These are phyloP conservation scores for Sicyos edulis DNA, from an alignment of 306 rosid species.

Conservation along the genomic window DNA sequence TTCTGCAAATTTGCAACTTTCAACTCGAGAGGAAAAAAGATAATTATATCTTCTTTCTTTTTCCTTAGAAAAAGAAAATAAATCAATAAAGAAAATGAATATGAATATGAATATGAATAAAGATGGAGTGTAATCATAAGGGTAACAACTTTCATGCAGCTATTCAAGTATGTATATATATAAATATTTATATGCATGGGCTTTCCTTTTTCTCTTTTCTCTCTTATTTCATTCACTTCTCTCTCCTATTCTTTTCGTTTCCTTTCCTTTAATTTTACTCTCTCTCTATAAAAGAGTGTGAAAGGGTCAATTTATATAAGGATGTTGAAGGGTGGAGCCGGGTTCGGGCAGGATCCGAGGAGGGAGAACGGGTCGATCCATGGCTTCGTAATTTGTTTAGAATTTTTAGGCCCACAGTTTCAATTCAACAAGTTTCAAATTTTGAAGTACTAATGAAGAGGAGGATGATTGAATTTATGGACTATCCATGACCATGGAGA, in stretches of 20 bases:
- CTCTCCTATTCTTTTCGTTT: slow-evolving; percentile 22
- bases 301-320: slow-evolving; percentile 42
- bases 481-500: slow-evolving; percentile 75
- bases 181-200: background rate
- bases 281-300: slow-evolving; percentile 31
- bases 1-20: slow-evolving; percentile 6
- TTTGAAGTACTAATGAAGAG: background rate
- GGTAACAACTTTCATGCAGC: slow-evolving; percentile 17
- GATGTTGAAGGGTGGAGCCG: slow-evolving; percentile 19
- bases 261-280: slow-evolving; percentile 25
- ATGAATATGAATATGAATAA: slow-evolving; percentile 5
- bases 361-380: slow-evolving; percentile 6
- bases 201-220: slow-evolving; percentile 15
- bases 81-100: slow-evolving; percentile 14
- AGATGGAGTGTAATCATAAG: slow-evolving; percentile 13
- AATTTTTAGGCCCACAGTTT: background rate
- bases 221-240: background rate
- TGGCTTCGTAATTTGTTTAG: background rate
- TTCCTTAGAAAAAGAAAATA: background rate
- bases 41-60: background rate
- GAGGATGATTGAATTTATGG: slow-evolving; percentile 11
- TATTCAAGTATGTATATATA: slow-evolving; percentile 2
- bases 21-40: background rate
- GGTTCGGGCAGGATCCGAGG: slow-evolving; percentile 33
- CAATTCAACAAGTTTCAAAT: background rate